Evolutionary conservation across 129 eudicot species (phyloP), one percentile per base, ranked within the genome.

Genomic region (Lactuca saligna): DNA sequence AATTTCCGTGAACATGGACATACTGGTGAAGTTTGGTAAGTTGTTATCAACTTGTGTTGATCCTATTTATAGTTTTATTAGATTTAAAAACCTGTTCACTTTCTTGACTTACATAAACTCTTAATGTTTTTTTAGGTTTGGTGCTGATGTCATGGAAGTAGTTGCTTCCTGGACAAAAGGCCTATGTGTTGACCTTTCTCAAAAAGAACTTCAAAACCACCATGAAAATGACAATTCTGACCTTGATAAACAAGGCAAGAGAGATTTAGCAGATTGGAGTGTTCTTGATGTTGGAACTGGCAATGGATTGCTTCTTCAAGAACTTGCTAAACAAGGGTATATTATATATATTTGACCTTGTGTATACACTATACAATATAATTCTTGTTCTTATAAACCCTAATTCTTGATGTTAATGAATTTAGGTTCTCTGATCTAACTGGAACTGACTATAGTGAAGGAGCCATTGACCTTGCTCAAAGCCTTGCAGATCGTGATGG

Each of bases 231-330:
- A 66, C 37, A 80, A 65, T 41, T 58, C 80, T 55, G 78, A 75
- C 75, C 54, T 80, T 46, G 69, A 17, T 70, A 74, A 48, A 54
- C 81, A 87, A 62, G 78, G 69, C 61, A 89, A 73, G 75, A 78
- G 64, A 58, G 87, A 82, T 73, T 67, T 94, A 50, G 85, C 90
- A 16, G 66, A 71, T 55, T 94, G 99, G 97, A 83, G 91, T 54
- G 87, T 94, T 51, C 97, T 94, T 66, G 99, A 94, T 78, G 82
- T 94, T 72, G 99, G 99, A 63, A 94, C 99, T 63, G 99, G 99
- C 56, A 94, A 94, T 33, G 99, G 99, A 60, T 66, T 94, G 77
- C 94, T 94, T 76, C 97, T 94, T 61, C 99, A 94, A 80, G 99
- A 94, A 72, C 86, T 94, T 65, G 74, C 97, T 71, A 94, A 90